Conservation (phyloP, 2,329 filamentous ascomycete species). For the Phialemoniopsis sp. region DNA sequence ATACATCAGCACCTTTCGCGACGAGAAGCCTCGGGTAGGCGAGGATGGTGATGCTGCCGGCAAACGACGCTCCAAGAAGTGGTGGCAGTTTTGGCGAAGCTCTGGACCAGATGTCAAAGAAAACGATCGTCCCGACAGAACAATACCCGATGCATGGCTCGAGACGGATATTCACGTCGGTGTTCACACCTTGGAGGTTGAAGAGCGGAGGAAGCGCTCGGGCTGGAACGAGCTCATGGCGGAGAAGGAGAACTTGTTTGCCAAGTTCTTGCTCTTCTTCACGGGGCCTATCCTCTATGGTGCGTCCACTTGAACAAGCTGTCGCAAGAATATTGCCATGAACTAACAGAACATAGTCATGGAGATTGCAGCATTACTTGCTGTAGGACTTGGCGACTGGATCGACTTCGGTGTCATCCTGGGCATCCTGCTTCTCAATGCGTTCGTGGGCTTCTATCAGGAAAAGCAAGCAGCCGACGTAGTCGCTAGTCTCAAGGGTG, state of each 20-base stretch:
- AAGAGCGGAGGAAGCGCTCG: constrained; percentile 58
- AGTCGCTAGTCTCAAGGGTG: constrained; percentile 70
- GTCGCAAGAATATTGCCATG: no score
- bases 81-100: no score
- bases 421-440: constrained; percentile 71
- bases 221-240: constrained; percentile 70
- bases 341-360: constrained; percentile 50
- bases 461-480: constrained; percentile 78
- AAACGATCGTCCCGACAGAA: no score
- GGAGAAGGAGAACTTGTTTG: constrained; percentile 72
- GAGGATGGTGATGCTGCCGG: no score
- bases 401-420: constrained; percentile 75
- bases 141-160: constrained; percentile 60
- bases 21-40: no score
- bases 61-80: no score
- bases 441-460: constrained; percentile 75
- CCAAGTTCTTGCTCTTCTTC: constrained; percentile 75
- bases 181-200: constrained; percentile 55
- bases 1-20: no score
- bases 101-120: no score
- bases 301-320: constrained; percentile 44
- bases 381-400: constrained; percentile 72
- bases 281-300: constrained; percentile 73
- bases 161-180: constrained; percentile 63
- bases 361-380: constrained; percentile 71